Percentiles rank a stretch among this genome's conserved stretches.
phyloP scores from a whole-genome alignment of 257 asterid species.

The Solanum neorickii region DNA sequence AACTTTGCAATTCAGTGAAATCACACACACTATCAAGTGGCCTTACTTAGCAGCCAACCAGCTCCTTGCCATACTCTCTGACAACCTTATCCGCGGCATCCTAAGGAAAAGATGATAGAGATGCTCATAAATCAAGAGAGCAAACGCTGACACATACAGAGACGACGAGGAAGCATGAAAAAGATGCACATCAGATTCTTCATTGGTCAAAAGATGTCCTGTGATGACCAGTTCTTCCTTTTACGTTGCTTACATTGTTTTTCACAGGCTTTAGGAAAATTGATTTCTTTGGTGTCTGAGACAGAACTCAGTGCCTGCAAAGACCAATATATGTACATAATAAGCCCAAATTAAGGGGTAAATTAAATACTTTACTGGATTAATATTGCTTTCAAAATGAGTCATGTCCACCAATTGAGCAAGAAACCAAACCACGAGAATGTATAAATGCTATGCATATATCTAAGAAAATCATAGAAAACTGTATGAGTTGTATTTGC shows the following conservation, averaged over 20 bases:
- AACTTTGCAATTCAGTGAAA: neutral
- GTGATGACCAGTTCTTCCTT: neutral
- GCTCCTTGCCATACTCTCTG: conserved; percentile 2
- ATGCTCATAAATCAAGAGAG: neutral
- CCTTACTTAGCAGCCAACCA: conserved; percentile 22
- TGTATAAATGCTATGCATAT: neutral
- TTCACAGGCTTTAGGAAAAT: neutral
- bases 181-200: neutral
- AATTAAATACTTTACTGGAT: neutral
- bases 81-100: neutral
- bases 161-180: neutral
- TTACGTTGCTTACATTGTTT: neutral
- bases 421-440: neutral
- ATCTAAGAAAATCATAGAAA: neutral
- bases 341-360: neutral
- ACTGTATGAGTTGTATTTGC: neutral
- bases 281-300: neutral
- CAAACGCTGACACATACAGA: neutral
- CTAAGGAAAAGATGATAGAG: neutral
- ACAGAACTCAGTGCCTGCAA: neutral
- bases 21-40: conserved; percentile 20
- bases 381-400: neutral
- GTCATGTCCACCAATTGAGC: neutral
- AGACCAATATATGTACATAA: neutral
- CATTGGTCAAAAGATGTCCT: neutral